Base-by-base conservation (phyloP, 2,329 filamentous ascomycete species). In the Kalaharituber pfeilii region DNA sequence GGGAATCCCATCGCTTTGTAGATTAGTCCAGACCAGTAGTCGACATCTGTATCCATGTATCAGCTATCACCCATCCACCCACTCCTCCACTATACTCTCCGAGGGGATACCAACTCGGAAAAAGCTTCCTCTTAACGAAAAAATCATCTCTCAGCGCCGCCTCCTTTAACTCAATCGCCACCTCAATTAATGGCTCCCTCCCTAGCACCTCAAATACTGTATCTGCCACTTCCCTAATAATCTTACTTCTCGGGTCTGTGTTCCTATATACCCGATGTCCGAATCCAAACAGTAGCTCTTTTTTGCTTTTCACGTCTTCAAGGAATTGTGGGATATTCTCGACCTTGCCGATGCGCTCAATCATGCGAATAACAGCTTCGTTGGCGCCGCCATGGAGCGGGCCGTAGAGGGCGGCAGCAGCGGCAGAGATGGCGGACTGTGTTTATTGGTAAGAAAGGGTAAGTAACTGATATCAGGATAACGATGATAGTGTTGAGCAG, bases 321-420 rank as follows among this genome's bases (percentile, higher is more conserved):
- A 77, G 74, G 53, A 75, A 71, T 0, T 65, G 67, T 0, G 73
- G 73, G 3, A 77, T 73, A 33, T 74, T 74, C 44, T 74, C 71
- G 2, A 71, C 69, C 1, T 66, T 69, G 15, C 73, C 74, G 53
- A 77, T 73, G 59, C 72, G 69, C 60, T 72, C 72, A 3, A 77
- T 66, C 68, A 73, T 73, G 49, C 73, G 71, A 62, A 77, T 76
- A 0, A 75, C 76, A 22, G 72, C 71, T 59, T 79, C 76, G 0
- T 74, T 75, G 2, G 76, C 76, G n/a, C 76, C 76, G 53, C 75
- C 76, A 64, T 79, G 76, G 0, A 76, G 73, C 0, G 75, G 75
- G 0, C 76, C 76, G 59, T 77, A 76, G 2, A 74, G 69, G 0
- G 74, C 74, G 0, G 75, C 70, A n/a, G 73, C 71, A 4, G 74